These are phyloP conservation scores for Dryas alaskensis DNA, from an alignment of 306 rosid genomes.

Conservation along the genomic window DNA sequence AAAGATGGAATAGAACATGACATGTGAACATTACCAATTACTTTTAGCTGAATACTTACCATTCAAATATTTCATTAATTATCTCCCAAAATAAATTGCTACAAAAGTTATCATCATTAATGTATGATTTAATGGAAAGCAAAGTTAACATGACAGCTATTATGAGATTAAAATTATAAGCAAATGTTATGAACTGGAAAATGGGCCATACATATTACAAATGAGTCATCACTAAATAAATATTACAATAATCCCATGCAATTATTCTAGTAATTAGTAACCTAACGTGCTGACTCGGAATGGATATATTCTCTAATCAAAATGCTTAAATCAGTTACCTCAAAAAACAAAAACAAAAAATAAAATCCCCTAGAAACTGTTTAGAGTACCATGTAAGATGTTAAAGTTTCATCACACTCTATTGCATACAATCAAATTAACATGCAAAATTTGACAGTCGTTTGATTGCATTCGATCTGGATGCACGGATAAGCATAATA, in stretches of 20 bases:
- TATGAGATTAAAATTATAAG: background rate
- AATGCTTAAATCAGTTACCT: constrained; percentile 4
- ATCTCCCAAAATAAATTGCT: background rate
- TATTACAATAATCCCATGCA: background rate
- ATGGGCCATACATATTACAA: too few species aligned
- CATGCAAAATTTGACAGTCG: background rate
- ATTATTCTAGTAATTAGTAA: background rate
- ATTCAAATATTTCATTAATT: too few species aligned
- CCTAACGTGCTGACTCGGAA: background rate
- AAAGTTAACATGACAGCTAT: background rate
- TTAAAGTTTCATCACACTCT: background rate
- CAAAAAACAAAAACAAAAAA: background rate
- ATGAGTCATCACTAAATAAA: background rate
- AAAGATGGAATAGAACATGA: background rate
- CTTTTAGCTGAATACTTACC: too few species aligned
- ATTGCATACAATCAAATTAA: background rate
- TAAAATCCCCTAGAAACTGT: background rate
- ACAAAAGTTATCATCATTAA: background rate
- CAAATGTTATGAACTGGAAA: background rate
- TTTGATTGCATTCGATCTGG: background rate
- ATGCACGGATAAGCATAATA: background rate
- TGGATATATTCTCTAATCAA: background rate
- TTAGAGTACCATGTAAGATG: background rate
- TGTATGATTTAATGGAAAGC: background rate
- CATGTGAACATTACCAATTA: background rate